Evolutionary conservation across 2,329 filamentous ascomycete genomes (phyloP).

Genomic region (Botrytis fragariae): DNA sequence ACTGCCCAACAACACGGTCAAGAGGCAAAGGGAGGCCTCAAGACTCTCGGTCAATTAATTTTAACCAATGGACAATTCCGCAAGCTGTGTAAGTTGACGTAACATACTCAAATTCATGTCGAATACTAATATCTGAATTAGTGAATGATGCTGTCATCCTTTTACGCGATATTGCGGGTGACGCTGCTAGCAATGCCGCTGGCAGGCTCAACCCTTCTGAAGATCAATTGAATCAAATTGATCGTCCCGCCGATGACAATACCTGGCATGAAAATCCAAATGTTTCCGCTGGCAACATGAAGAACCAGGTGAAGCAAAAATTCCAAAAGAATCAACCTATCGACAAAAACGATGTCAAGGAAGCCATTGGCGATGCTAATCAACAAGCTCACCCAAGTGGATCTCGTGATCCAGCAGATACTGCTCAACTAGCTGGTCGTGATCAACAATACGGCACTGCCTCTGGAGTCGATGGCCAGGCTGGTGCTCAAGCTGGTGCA

Average conservation of each 20-base stretch:
- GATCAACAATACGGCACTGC: constrained; percentile 45
- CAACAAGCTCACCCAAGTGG: constrained; percentile 55
- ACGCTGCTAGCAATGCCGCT: constrained; percentile 79
- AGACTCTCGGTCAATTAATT: constrained; percentile 82
- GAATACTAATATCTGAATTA: constrained; percentile 35
- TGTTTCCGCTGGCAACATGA: constrained; percentile 66
- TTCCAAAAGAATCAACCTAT: constrained; percentile 54
- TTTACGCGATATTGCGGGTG: constrained; percentile 85
- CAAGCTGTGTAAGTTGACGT: constrained; percentile 28
- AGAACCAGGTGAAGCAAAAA: constrained; percentile 61
- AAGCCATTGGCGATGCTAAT: constrained; percentile 56
- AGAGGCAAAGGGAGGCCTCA: constrained; percentile 77
- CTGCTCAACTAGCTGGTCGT: constrained; percentile 47
- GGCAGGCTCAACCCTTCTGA: constrained; percentile 72
- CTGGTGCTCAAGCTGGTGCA: constrained; percentile 42
- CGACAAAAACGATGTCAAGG: constrained; percentile 56
- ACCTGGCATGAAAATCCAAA: constrained; percentile 89
- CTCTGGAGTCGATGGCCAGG: constrained; percentile 52
- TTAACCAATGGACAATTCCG: constrained; percentile 84
- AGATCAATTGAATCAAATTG: constrained; percentile 73
- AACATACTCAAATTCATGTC: not conserved
- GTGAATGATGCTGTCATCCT: constrained; percentile 78
- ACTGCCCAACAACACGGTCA: constrained; percentile 79
- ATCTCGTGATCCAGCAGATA: constrained; percentile 53
- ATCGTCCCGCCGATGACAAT: constrained; percentile 83